Conservation (phyloP, 163 green algal genomes). For the Chloromonas sp. region DNA sequence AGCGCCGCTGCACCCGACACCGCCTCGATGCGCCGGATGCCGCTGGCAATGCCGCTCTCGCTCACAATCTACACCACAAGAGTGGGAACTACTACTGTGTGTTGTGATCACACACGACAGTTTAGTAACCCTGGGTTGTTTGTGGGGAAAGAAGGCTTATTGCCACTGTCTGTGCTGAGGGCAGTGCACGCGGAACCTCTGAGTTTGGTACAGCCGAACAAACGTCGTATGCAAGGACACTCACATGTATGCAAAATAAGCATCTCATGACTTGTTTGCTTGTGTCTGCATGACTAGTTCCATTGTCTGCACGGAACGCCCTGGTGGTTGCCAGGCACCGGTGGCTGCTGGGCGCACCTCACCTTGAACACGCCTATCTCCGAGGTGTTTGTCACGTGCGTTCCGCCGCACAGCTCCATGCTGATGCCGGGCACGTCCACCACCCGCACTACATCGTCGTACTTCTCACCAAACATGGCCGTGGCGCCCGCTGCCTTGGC, state of each 20-base stretch:
- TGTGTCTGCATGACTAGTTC: too few relatives aligned
- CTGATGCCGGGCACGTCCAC: conserved; percentile 74
- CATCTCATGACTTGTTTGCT: too few relatives aligned
- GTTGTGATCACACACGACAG: too few relatives aligned
- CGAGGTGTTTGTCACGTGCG: conserved; percentile 77
- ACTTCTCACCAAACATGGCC: conserved; percentile 94
- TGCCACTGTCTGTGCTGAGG: too few relatives aligned
- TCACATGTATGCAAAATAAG: too few relatives aligned
- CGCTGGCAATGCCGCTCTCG: conserved; percentile 77
- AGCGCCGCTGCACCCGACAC: conserved; percentile 72
- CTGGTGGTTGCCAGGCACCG: too few relatives aligned
- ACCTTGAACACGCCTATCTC: conserved; percentile 51
- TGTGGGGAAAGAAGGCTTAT: too few relatives aligned
- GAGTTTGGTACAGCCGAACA: too few relatives aligned
- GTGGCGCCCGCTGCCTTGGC: conserved; percentile 78
- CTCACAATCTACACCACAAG: conserved; percentile 18
- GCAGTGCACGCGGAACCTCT: too few relatives aligned
- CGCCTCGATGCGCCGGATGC: conserved; percentile 80
- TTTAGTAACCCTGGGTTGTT: too few relatives aligned
- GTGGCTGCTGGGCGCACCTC: neutral
- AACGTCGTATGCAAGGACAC: too few relatives aligned
- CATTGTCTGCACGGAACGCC: too few relatives aligned
- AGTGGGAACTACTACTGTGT: neutral
- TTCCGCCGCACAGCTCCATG: conserved; percentile 86
- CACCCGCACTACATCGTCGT: conserved; percentile 82